Evolutionary conservation across 768 basidiomycete species (phyloP).

Genomic region (Collybia sordida): DNA sequence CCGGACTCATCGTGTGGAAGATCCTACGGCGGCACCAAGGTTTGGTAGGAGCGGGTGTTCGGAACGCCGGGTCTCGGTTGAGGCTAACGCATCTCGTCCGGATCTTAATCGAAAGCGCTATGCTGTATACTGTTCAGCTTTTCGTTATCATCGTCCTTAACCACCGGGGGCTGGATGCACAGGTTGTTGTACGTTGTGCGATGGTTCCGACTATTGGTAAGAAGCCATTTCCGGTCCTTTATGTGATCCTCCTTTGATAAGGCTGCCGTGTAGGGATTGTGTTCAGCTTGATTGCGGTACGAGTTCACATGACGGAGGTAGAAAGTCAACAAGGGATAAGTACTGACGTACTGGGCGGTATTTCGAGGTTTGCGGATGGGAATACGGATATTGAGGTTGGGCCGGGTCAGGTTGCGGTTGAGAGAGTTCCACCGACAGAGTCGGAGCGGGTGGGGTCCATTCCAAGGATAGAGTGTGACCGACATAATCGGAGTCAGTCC

Average conservation of each 20-base stretch:
- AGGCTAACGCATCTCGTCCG: slow-evolving; percentile 17
- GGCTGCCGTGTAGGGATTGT: slow-evolving; percentile 23
- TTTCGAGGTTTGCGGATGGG: neutral
- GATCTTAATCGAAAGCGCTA: slow-evolving; percentile 30
- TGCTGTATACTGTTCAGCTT: slow-evolving; percentile 26
- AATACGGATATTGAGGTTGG: too few relatives aligned
- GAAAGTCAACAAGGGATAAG: neutral
- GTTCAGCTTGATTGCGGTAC: slow-evolving; percentile 26
- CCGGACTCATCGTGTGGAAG: slow-evolving; percentile 22
- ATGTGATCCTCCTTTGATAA: neutral
- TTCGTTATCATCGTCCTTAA: slow-evolving; percentile 26
- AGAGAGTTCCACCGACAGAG: too few relatives aligned
- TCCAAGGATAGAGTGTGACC: too few relatives aligned
- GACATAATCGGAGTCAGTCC: too few relatives aligned
- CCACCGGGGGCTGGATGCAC: slow-evolving; percentile 19
- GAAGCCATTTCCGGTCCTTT: neutral
- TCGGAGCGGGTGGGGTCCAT: too few relatives aligned
- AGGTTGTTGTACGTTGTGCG: slow-evolving; percentile 22
- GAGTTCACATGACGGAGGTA: slow-evolving; percentile 22
- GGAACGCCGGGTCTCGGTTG: slow-evolving; percentile 10
- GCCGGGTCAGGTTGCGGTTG: too few relatives aligned
- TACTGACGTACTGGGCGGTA: neutral
- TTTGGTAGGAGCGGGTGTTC: slow-evolving; percentile 13
- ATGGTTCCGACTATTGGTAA: slow-evolving; percentile 31
- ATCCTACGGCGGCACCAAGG: slow-evolving; percentile 21